Evolutionary conservation across 805 yeast genomes (phyloP), one percentile per base, ranked within the genome.

Genomic region (Debaryomyces tyrocola): DNA sequence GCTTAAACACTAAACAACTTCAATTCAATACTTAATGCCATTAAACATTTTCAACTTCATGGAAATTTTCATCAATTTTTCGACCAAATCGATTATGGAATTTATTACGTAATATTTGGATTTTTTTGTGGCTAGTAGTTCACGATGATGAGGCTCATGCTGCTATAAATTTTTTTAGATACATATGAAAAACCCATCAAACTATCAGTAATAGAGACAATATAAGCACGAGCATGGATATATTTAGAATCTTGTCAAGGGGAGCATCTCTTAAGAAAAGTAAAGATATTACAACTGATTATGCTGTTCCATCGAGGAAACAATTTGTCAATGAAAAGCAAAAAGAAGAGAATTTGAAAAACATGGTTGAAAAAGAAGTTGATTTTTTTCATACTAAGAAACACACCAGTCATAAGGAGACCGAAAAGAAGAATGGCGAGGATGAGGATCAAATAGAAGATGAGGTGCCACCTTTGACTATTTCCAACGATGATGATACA

Each of bases 191-290:
- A 35, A 10, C 18, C 12, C 38, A 17, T 35, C 4, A 18, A 15
- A 31, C 28, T 12, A 29, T 39, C 31, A 40, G 29, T 10, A 14
- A 27, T 14, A 40, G 43, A 31, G 7, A 8, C 14, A 31, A 31
- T 14, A 18, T 4, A 17, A 15, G 9, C 31, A 24, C n/a, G 14
- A 43, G 12, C 24, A 90, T 90, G 97, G 99, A 92, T 70, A 85
- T 92, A 49, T 94, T 92, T 64, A 76, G 88, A 57, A 83, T 94
- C 2, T 76, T 92, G 33, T 75, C 90, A 0, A 74, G 97, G 59
- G 98, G 98, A 18, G 96, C 97, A 0, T 77, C 83, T 10, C 70
- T 92, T 43, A 84, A 83, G 60, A 82, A 83, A 62, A 69, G 78
- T 20, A 21, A 37, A 12, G 68, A 65, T 27, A 70, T 65, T 2